Evolutionary conservation across 805 yeast genomes (phyloP), one percentile per base, ranked within the genome.

Genomic region (Monosporozyma yasuniensis): DNA sequence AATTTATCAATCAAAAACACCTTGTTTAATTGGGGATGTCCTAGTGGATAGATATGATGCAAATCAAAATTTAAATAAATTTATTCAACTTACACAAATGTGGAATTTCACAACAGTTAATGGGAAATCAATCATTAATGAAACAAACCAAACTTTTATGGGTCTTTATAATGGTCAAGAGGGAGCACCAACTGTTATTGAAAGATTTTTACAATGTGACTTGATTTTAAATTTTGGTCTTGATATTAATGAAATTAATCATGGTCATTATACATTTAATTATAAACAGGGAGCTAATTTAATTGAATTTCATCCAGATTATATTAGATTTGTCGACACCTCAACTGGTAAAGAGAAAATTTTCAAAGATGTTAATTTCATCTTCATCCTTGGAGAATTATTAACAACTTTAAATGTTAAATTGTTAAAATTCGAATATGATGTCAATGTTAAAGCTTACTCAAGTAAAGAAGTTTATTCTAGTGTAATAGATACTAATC

Each of bases 81-180:
- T 90, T 41, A 77, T 81, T 14, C 41, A 61, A 7, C 27, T 30
- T 18, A 60, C 76, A 16, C 61, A 71, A 47, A 75, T 78, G 60
- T 82, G 79, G 64, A 78, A 73, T 56, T 85, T 66, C 64, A 71
- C 81, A 8, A 78, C 89, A 0, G 72, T 76, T 47, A 78, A 78
- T 77, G 95, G 89, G 14, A 84, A 88, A 64, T 81, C 87, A 8
- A 66, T 79, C 22, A 66, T 89, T 39, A 82, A 89, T 66, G 97
- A 89, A 68, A 66, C 79, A n/a, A 70, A 74, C 52, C 70, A 75
- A 7, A 72, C 75, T 44, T 89, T 77, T 61, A 73, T 81, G 52
- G 96, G 96, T 37, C 80, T 78, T 35, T 90, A 84, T 63, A 78
- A 75, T 54, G 96, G 96, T 32, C 63, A 63, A 32, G 75, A 74